These are phyloP conservation scores for Fusarium succisae DNA, from an alignment of 2,329 filamentous ascomycete species.

Conservation along the genomic window DNA sequence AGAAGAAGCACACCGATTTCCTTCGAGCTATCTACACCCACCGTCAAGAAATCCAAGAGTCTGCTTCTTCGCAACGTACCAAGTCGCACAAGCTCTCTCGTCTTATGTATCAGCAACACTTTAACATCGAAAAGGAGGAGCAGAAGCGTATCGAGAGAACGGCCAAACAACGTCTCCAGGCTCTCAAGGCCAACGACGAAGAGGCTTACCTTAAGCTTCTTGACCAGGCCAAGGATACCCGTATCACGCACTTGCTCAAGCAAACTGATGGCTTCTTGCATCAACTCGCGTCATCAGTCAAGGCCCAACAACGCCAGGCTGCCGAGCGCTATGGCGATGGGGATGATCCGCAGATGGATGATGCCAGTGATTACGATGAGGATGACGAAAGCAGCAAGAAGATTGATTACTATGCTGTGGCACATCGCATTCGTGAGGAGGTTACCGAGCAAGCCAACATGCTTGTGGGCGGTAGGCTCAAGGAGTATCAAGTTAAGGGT, in stretches of 20 bases:
- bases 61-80: constrained; percentile 71
- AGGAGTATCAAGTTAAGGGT: constrained; percentile 99
- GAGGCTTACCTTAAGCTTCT: constrained; percentile 98
- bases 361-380: constrained; percentile 73
- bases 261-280: constrained; percentile 98
- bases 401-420: constrained; percentile 98
- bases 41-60: constrained; percentile 77
- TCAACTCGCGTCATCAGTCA: constrained; percentile 93
- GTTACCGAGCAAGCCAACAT: constrained; percentile 84
- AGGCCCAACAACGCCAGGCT: constrained; percentile 87
- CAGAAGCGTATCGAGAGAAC: constrained; percentile 98
- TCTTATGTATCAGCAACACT: constrained; percentile 88
- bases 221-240: constrained; percentile 98
- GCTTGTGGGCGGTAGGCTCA: constrained; percentile 89
- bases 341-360: constrained; percentile 60
- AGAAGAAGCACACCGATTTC: constrained; percentile 96
- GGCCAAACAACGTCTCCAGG: constrained; percentile 98
- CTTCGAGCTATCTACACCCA: constrained; percentile 87
- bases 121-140: constrained; percentile 98
- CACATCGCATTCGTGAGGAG: constrained; percentile 94
- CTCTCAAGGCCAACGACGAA: constrained; percentile 98
- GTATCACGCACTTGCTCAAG: constrained; percentile 95
- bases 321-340: constrained; percentile 81
- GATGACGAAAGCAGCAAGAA: constrained; percentile 78
- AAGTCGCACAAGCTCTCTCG: constrained; percentile 88